These are phyloP conservation scores for Euphorbia peplus DNA, from an alignment of 345 rosid genomes.

Conservation along the genomic window DNA sequence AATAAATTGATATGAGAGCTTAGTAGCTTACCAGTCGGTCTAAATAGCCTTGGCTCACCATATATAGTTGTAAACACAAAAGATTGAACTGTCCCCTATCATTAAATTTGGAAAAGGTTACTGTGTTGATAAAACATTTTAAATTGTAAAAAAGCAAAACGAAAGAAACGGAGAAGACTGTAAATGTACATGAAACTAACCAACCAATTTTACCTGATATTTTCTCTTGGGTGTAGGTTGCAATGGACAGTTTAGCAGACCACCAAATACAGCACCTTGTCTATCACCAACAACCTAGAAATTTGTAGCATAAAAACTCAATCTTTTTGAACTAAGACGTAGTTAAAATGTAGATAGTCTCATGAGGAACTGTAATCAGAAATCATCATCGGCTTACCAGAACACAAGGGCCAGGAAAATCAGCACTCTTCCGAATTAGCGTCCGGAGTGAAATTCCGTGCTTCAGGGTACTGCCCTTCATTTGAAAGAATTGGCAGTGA, in stretches of 20 bases:
- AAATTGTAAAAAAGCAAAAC: slow-evolving; percentile 1
- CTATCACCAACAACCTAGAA: slow-evolving; percentile 73
- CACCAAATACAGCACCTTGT: slow-evolving; percentile 86
- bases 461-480: slow-evolving; percentile 98
- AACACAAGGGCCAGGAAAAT: slow-evolving; percentile 76
- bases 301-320: slow-evolving; percentile 17
- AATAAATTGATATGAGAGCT: slow-evolving; percentile 12
- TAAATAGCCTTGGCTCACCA: slow-evolving; percentile 87
- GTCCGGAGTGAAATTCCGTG: slow-evolving; percentile 97
- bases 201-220: slow-evolving; percentile 57
- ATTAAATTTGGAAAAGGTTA: slow-evolving; percentile 12
- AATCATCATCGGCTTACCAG: slow-evolving; percentile 45
- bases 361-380: neutral
- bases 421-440: slow-evolving; percentile 73
- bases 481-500: slow-evolving; percentile 39
- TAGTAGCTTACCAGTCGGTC: slow-evolving; percentile 75
- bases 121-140: neutral
- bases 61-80: slow-evolving; percentile 88
- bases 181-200: neutral
- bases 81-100: slow-evolving; percentile 72
- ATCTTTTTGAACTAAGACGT: slow-evolving; percentile 1
- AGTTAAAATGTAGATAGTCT: neutral
- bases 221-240: slow-evolving; percentile 81
- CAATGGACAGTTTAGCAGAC: slow-evolving; percentile 72
- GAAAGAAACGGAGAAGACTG: slow-evolving; percentile 2